phyloP scores from a whole-genome alignment of 2,329 filamentous ascomycete genomes.

The Orbilia ellipsospora region DNA sequence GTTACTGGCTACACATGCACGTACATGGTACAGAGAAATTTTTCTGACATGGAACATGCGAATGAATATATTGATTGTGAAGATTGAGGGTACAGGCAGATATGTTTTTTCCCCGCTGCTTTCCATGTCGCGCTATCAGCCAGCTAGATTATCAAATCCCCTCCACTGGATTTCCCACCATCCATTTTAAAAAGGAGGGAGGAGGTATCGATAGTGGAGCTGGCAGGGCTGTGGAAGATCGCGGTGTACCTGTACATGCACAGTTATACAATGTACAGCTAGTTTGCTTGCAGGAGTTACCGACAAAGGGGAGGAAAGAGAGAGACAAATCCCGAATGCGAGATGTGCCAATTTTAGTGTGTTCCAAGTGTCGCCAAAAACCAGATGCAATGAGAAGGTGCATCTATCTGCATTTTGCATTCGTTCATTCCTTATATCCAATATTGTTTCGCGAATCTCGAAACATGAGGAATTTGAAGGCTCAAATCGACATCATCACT shows the following conservation, averaged over 20 bases:
- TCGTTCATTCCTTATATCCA: neutral
- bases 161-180: too few relatives aligned
- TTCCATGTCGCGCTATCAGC: neutral
- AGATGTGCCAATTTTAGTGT: slow-evolving; percentile 46
- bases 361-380: slow-evolving; percentile 43
- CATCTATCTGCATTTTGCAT: slow-evolving; percentile 8
- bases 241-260: neutral
- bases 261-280: neutral
- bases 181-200: neutral
- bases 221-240: neutral
- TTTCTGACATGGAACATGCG: slow-evolving; percentile 11
- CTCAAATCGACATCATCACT: neutral
- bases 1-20: slow-evolving; percentile 14
- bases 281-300: slow-evolving; percentile 9
- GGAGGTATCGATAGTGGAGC: neutral
- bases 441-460: slow-evolving; percentile 25
- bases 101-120: neutral
- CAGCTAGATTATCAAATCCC: too few relatives aligned
- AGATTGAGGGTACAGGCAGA: neutral
- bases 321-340: slow-evolving; percentile 14
- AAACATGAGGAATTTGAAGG: neutral
- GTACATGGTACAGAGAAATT: slow-evolving; percentile 1
- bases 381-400: neutral
- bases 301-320: slow-evolving; percentile 13
- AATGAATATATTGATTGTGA: slow-evolving; percentile 4